Conservation (phyloP, 1,284 basidiomycete species). For the Vanrija humicola region DNA sequence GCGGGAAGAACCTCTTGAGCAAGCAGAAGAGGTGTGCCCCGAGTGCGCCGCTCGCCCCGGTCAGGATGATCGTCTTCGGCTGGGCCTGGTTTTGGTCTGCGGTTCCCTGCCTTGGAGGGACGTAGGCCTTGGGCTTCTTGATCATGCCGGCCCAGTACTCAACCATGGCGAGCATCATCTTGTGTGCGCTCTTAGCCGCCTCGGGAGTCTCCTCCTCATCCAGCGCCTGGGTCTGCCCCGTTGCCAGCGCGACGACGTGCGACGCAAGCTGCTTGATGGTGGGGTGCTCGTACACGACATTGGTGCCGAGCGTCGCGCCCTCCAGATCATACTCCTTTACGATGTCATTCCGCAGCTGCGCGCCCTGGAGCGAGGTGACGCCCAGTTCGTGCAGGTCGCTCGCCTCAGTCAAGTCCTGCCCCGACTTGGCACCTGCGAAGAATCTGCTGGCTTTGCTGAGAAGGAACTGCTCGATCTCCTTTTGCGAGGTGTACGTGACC, state of each 20-base stretch:
- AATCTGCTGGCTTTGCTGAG: slow-evolving; percentile 36
- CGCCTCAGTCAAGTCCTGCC: slow-evolving; percentile 8
- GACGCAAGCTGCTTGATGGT: slow-evolving; percentile 33
- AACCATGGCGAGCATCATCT: slow-evolving; percentile 51
- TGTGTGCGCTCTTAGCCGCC: slow-evolving; percentile 29
- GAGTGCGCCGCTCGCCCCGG: slow-evolving; percentile 61
- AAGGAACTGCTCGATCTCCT: slow-evolving; percentile 50
- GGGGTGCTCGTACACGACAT: slow-evolving; percentile 49
- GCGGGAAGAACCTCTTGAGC: slow-evolving; percentile 33
- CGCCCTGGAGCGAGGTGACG: slow-evolving; percentile 59
- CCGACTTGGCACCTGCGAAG: too few relatives aligned
- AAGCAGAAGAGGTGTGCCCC: slow-evolving; percentile 59
- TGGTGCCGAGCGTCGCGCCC: slow-evolving; percentile 48
- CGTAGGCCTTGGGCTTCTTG: too few relatives aligned
- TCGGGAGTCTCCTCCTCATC: background rate
- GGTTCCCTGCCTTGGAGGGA: slow-evolving; percentile 4
- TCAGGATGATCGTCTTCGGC: slow-evolving; percentile 47
- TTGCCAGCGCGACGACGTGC: slow-evolving; percentile 31
- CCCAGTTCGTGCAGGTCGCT: slow-evolving; percentile 50
- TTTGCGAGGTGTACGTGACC: slow-evolving; percentile 17
- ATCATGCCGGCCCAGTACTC: slow-evolving; percentile 45
- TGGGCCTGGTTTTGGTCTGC: background rate
- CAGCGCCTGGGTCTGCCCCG: too few relatives aligned
- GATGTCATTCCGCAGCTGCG: slow-evolving; percentile 56
- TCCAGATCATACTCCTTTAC: slow-evolving; percentile 52